phyloP scores from a whole-genome alignment of 371 early-diverging fungal species.

The Syncephalastrum monosporum region DNA sequence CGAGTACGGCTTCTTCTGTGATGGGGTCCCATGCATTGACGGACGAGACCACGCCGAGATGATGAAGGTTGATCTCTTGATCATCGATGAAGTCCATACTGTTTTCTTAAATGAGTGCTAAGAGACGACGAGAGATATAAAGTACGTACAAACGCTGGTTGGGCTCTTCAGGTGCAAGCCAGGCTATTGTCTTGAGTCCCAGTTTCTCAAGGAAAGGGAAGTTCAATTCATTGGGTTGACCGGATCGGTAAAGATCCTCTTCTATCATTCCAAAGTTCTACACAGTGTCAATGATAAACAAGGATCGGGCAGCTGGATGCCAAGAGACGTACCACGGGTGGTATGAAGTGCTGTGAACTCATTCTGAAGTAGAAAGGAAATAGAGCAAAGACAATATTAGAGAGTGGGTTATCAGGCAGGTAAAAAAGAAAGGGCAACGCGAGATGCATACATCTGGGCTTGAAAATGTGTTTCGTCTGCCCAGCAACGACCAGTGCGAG shows the following conservation, averaged over 20 bases:
- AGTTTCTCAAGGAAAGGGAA: slow-evolving; percentile 96
- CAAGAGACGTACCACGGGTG: slow-evolving; percentile 62
- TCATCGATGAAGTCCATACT: slow-evolving; percentile 95
- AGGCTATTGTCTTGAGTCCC: slow-evolving; percentile 87
- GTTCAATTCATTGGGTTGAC: slow-evolving; percentile 98
- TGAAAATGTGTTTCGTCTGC: too few relatives aligned
- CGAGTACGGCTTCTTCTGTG: slow-evolving; percentile 93
- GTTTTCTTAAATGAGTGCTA: too few relatives aligned
- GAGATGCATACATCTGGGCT: neutral
- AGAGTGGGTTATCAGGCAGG: neutral
- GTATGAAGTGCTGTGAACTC: slow-evolving; percentile 82
- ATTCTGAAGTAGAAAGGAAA: slow-evolving; percentile 19
- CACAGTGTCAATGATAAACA: neutral
- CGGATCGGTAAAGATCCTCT: slow-evolving; percentile 94
- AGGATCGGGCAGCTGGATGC: neutral
- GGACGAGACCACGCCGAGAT: slow-evolving; percentile 74
- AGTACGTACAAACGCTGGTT: slow-evolving; percentile 81
- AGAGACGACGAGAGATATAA: too few relatives aligned
- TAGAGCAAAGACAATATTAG: neutral
- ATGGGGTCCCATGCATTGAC: slow-evolving; percentile 95
- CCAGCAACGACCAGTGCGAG: too few relatives aligned
- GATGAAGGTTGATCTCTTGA: slow-evolving; percentile 91
- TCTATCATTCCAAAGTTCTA: slow-evolving; percentile 97
- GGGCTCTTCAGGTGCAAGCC: slow-evolving; percentile 95
- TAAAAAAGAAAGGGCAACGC: neutral